Evolutionary conservation across 148 eudicot species (phyloP).

Genomic region (Rhododendron henanense): DNA sequence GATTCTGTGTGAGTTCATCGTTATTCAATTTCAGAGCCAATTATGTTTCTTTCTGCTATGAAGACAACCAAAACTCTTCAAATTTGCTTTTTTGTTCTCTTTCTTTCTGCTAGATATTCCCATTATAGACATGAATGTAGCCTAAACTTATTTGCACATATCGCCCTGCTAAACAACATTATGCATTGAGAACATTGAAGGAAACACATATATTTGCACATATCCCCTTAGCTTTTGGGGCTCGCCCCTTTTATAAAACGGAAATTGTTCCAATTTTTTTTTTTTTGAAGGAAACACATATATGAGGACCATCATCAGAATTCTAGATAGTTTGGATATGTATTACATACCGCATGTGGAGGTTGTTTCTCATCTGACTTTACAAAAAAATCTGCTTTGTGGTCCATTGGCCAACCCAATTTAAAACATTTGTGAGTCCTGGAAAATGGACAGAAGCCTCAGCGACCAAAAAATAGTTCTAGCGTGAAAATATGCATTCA

Average conservation of each 20-base stretch:
- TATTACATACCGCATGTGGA: slow-evolving; percentile 30
- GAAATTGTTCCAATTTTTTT: too few species aligned
- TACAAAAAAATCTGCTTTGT: slow-evolving; percentile 73
- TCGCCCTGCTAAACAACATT: background rate
- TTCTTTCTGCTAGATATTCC: background rate
- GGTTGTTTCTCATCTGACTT: slow-evolving; percentile 38
- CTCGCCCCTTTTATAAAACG: too few species aligned
- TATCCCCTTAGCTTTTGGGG: too few species aligned
- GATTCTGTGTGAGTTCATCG: background rate
- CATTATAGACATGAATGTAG: background rate
- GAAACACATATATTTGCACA: background rate
- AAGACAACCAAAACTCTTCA: background rate
- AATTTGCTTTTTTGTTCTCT: background rate
- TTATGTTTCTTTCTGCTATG: background rate
- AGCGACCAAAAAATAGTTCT: background rate
- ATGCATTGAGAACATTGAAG: background rate
- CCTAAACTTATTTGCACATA: background rate
- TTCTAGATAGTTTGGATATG: background rate
- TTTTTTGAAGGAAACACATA: background rate
- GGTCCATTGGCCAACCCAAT: slow-evolving; percentile 89
- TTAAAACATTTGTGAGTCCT: slow-evolving; percentile 87
- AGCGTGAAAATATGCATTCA: background rate
- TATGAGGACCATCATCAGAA: background rate
- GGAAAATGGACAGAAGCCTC: slow-evolving; percentile 13
- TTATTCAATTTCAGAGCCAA: background rate